Evolutionary conservation across 306 rosid species (phyloP).

Genomic region (Boehmeria nivea): DNA sequence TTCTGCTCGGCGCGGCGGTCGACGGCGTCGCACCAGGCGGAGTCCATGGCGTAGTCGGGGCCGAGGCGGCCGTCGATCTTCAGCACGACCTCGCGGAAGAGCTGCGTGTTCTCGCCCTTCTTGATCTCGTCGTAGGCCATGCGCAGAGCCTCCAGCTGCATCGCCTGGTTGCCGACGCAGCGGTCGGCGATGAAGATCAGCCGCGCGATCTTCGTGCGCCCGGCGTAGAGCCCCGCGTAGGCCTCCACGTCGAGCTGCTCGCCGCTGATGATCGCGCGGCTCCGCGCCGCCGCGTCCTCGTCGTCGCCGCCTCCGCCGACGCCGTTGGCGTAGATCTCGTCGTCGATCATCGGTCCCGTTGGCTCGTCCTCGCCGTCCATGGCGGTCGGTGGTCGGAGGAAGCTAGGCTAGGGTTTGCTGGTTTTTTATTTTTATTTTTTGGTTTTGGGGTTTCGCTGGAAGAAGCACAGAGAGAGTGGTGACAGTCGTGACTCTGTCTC

Average conservation of each 20-base stretch:
- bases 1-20: conserved; percentile 83
- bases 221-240: conserved; percentile 71
- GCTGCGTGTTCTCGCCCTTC: conserved; percentile 91
- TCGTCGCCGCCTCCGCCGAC: conserved; percentile 26
- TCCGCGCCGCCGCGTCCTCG: conserved; percentile 42
- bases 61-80: conserved; percentile 77
- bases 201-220: conserved; percentile 81
- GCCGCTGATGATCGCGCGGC: conserved; percentile 69
- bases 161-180: conserved; percentile 44
- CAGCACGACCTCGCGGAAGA: conserved; percentile 69
- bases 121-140: conserved; percentile 96
- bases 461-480: not conserved
- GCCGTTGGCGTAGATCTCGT: conserved; percentile 81
- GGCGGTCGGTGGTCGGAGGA: not conserved
- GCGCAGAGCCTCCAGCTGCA: conserved; percentile 87
- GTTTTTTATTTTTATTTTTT: too few species aligned
- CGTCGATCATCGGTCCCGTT: conserved; percentile 68
- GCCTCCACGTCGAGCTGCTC: conserved; percentile 97
- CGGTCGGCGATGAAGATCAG: conserved; percentile 71
- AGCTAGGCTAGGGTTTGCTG: conserved; percentile 19
- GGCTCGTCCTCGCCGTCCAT: conserved; percentile 85
- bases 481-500: not conserved
- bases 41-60: conserved; percentile 47
- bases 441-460: not conserved
- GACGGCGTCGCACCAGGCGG: conserved; percentile 62